A percentile compares a stretch with the other conserved stretches of the same genome.
phyloP scores from a whole-genome alignment of 2,329 filamentous ascomycete species.

The Sporothrix curviconia region DNA sequence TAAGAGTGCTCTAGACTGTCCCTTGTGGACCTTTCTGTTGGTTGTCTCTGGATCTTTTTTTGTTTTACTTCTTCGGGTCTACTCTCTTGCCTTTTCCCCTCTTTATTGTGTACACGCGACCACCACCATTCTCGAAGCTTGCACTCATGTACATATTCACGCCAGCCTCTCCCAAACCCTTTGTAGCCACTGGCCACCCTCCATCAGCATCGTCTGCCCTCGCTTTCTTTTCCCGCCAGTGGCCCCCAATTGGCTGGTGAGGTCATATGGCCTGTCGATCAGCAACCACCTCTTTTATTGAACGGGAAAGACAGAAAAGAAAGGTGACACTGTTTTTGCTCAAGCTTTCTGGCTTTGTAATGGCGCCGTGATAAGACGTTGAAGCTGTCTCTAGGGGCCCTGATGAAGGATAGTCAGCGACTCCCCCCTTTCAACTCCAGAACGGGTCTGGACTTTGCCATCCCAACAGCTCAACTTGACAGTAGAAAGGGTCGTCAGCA shows the following conservation, averaged over 20 bases:
- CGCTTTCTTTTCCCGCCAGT: neutral
- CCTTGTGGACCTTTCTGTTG: too few relatives aligned
- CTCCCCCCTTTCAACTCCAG: too few relatives aligned
- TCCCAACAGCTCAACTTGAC: too few relatives aligned
- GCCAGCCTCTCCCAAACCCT: too few relatives aligned
- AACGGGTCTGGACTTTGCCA: too few relatives aligned
- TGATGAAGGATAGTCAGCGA: neutral
- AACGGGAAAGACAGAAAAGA: too few relatives aligned
- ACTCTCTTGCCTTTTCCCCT: neutral
- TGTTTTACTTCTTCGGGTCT: neutral
- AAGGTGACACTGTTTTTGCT: neutral
- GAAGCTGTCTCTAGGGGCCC: neutral
- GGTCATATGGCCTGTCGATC: conserved; percentile 7
- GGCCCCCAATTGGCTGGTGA: conserved; percentile 1
- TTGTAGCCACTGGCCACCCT: conserved; percentile 8
- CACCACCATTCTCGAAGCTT: neutral
- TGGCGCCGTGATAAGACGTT: neutral
- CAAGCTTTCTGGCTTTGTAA: neutral
- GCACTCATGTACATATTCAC: too few relatives aligned
- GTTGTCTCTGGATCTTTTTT: neutral
- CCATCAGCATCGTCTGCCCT: neutral
- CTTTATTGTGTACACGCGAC: neutral
- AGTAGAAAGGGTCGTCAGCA: too few relatives aligned
- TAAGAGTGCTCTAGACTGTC: conserved; percentile 7
- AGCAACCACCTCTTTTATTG: neutral